phyloP scores from a whole-genome alignment of 352 stramenopile genomes.

The Pythium angustatum region DNA sequence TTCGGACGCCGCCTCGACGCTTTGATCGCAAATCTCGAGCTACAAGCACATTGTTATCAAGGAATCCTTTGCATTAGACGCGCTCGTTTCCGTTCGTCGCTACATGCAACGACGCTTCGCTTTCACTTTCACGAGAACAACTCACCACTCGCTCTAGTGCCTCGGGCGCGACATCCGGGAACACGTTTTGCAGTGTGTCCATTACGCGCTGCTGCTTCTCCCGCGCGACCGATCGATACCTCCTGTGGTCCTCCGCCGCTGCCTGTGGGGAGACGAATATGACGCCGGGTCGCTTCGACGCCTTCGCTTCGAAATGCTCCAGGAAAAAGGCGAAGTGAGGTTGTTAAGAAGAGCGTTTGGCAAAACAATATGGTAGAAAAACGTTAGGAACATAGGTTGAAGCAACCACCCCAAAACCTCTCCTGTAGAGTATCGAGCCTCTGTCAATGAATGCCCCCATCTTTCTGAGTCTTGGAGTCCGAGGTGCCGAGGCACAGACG shows the following conservation, averaged over 20 bases:
- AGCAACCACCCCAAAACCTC: slow-evolving; percentile 7
- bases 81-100: slow-evolving; percentile 1
- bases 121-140: background rate
- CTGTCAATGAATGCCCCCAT: slow-evolving; percentile 17
- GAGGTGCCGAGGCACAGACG: background rate
- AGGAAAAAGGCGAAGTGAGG: background rate
- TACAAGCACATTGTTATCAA: slow-evolving; percentile 6
- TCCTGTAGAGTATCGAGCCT: slow-evolving; percentile 2
- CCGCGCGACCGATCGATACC: too few relatives aligned
- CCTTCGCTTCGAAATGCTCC: slow-evolving; percentile 10
- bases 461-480: too few relatives aligned
- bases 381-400: slow-evolving; percentile 21
- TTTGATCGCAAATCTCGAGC: slow-evolving; percentile 40
- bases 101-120: slow-evolving; percentile 22
- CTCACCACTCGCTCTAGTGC: slow-evolving; percentile 40
- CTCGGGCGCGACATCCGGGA: slow-evolving; percentile 30
- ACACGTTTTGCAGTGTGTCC: slow-evolving; percentile 36
- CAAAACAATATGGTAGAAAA: slow-evolving; percentile 19
- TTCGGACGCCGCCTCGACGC: slow-evolving; percentile 36
- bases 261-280: background rate
- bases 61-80: background rate
- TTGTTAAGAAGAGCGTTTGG: slow-evolving; percentile 22
- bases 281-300: slow-evolving; percentile 2
- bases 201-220: too few relatives aligned
- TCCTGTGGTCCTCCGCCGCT: background rate